Conservation (phyloP, 192 early-diverging fungal genomes). For the Coemansia javaensis region DNA sequence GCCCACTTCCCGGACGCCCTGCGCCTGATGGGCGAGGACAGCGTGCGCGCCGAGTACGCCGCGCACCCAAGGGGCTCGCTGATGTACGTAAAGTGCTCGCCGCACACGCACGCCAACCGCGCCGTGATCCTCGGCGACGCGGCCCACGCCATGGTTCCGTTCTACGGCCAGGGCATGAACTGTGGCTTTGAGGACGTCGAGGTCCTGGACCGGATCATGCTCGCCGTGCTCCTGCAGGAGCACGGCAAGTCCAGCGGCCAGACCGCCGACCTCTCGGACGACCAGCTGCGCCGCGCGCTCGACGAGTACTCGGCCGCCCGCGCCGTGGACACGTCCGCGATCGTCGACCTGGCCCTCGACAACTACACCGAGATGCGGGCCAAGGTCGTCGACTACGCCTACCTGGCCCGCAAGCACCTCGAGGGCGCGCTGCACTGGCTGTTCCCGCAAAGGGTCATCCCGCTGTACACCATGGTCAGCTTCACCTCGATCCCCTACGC, state of each 20-base stretch:
- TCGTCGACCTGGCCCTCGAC: slow-evolving; percentile 88
- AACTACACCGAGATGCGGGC: slow-evolving; percentile 95
- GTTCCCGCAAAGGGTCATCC: slow-evolving; percentile 70
- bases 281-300: slow-evolving; percentile 57
- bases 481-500: slow-evolving; percentile 88
- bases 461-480: slow-evolving; percentile 95
- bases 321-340: slow-evolving; percentile 73
- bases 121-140: slow-evolving; percentile 89
- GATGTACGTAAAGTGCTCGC: slow-evolving; percentile 77
- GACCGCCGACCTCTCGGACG: slow-evolving; percentile 33
- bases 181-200: slow-evolving; percentile 94
- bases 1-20: slow-evolving; percentile 73
- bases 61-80: slow-evolving; percentile 80
- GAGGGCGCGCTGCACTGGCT: slow-evolving; percentile 71
- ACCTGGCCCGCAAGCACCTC: slow-evolving; percentile 71
- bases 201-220: slow-evolving; percentile 52
- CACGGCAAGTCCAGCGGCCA: slow-evolving; percentile 14
- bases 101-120: slow-evolving; percentile 76
- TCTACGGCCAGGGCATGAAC: slow-evolving; percentile 98
- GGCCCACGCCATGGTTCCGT: slow-evolving; percentile 98
- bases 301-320: slow-evolving; percentile 67
- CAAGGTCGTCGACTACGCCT: slow-evolving; percentile 68
- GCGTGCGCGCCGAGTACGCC: slow-evolving; percentile 71
- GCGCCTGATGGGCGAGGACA: slow-evolving; percentile 68
- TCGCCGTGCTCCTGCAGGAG: slow-evolving; percentile 56